Evolutionary conservation across 2,329 filamentous ascomycete genomes (phyloP).

Genomic region (Aspergillus viridinutans): DNA sequence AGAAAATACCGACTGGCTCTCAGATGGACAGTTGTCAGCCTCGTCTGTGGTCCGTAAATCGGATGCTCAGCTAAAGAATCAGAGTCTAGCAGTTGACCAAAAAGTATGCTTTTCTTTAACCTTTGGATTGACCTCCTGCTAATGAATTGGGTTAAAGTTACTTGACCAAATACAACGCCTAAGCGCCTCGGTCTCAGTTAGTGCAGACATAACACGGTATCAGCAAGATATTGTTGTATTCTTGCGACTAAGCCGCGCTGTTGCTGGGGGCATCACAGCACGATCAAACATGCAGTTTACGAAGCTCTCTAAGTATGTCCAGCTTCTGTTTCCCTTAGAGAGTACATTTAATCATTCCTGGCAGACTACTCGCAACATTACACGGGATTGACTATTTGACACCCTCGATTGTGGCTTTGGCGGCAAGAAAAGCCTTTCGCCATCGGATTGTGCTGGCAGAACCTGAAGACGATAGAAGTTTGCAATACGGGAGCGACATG

Average conservation of each 20-base stretch:
- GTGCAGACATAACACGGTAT: constrained; percentile 76
- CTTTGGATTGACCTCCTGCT: not conserved
- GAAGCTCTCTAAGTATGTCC: constrained; percentile 55
- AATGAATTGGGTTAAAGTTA: constrained; percentile 16
- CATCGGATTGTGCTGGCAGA: constrained; percentile 72
- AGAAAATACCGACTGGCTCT: constrained; percentile 46
- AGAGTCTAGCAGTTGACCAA: constrained; percentile 17
- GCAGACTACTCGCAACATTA: constrained; percentile 63
- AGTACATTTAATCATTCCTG: not conserved
- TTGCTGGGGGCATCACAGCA: constrained; percentile 72
- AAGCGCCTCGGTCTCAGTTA: constrained; percentile 58
- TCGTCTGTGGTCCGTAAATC: constrained; percentile 36
- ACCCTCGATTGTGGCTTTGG: constrained; percentile 76
- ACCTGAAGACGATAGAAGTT: constrained; percentile 72
- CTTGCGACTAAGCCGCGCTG: constrained; percentile 80
- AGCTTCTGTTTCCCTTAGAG: not conserved
- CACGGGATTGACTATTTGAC: constrained; percentile 78
- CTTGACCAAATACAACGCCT: constrained; percentile 59
- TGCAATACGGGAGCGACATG: constrained; percentile 86
- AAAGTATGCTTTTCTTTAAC: constrained; percentile 14
- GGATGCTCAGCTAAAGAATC: constrained; percentile 13
- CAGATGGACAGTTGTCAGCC: constrained; percentile 31
- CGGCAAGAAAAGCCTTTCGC: constrained; percentile 79
- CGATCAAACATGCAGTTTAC: constrained; percentile 73
- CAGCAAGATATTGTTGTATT: constrained; percentile 84